These are phyloP conservation scores for Linnemannia zychae DNA, from an alignment of 192 early-diverging fungal genomes.

Conservation along the genomic window DNA sequence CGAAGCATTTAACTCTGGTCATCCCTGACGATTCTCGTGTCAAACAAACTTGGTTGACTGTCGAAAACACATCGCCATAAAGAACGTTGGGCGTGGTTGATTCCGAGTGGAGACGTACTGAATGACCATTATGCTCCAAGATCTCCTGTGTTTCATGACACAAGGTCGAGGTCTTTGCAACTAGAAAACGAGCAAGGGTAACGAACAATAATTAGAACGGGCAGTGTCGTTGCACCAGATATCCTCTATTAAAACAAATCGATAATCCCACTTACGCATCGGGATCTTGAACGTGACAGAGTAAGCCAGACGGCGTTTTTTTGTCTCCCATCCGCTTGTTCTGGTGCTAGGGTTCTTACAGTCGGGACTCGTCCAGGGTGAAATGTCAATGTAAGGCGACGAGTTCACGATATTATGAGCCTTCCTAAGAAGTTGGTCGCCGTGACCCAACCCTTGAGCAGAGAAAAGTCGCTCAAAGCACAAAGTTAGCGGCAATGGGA, in stretches of 20 bases:
- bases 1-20: slow-evolving; percentile 37
- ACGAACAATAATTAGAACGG: background rate
- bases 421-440: slow-evolving; percentile 3
- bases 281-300: slow-evolving; percentile 36
- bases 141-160: slow-evolving; percentile 33
- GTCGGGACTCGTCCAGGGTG: slow-evolving; percentile 4
- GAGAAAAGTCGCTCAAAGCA: slow-evolving; percentile 41
- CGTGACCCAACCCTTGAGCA: slow-evolving; percentile 10
- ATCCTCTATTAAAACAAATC: background rate
- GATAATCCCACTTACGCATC: slow-evolving; percentile 24
- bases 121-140: background rate
- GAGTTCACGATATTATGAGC: slow-evolving; percentile 10
- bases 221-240: background rate
- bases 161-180: slow-evolving; percentile 21
- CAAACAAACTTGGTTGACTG: slow-evolving; percentile 32
- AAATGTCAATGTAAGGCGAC: slow-evolving; percentile 6
- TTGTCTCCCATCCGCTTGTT: background rate
- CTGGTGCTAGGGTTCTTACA: background rate
- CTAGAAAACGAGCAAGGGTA: background rate
- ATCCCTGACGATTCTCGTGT: slow-evolving; percentile 30
- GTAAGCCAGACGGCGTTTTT: slow-evolving; percentile 24
- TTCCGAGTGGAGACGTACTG: slow-evolving; percentile 30
- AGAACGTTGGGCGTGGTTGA: slow-evolving; percentile 22
- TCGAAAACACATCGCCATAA: slow-evolving; percentile 35
- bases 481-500: slow-evolving; percentile 14